Percentiles rank a stretch among this genome's conserved stretches.
phyloP scores from a whole-genome alignment of 345 rosid species.

The Aquilaria yunnanensis region DNA sequence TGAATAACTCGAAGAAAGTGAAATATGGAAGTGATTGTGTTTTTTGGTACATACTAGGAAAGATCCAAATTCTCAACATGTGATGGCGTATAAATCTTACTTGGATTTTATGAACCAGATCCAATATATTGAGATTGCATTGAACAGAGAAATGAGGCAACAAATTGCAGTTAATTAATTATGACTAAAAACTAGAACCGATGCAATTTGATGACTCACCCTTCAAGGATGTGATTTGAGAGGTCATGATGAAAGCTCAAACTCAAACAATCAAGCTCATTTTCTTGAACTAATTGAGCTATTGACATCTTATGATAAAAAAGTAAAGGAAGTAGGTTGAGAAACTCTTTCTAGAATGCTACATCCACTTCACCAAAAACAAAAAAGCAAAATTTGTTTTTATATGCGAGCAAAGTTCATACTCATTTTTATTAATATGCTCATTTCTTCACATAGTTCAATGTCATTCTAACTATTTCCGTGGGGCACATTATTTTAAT shows the following conservation, averaged over 20 bases:
- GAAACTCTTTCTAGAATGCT: constrained; percentile 5
- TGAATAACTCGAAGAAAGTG: background rate
- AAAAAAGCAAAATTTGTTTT: background rate
- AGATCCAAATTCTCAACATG: background rate
- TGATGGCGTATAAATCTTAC: background rate
- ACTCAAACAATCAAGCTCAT: background rate
- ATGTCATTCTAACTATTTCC: no score
- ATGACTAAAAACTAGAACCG: background rate
- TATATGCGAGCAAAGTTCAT: background rate
- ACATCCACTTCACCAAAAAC: background rate
- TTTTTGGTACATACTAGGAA: background rate
- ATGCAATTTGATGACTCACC: background rate
- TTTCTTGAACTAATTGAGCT: background rate
- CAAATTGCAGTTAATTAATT: constrained; percentile 3
- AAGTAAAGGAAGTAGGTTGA: background rate
- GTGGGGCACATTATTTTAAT: no score
- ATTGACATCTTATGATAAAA: background rate
- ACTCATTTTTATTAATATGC: no score
- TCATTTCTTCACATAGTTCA: no score
- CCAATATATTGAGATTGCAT: background rate
- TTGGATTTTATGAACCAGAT: background rate
- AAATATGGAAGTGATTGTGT: background rate
- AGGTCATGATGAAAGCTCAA: constrained; percentile 4
- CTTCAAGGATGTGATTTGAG: constrained; percentile 5
- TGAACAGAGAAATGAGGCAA: background rate